Evolutionary conservation across 2,329 filamentous ascomycete species (phyloP).

Genomic region (Fusarium keratoplasticum): DNA sequence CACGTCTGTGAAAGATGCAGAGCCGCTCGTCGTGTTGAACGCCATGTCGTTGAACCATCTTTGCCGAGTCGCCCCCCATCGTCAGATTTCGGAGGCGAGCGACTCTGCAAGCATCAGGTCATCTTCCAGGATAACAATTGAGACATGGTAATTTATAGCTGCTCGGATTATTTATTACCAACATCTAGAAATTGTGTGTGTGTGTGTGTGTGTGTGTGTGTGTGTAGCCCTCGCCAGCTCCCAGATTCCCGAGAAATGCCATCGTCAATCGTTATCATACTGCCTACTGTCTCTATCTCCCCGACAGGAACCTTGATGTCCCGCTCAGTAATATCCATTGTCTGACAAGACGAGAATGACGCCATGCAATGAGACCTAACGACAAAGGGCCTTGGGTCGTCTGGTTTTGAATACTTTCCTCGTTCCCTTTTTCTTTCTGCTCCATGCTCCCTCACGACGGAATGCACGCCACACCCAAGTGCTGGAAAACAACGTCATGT

Average conservation of each 20-base stretch:
- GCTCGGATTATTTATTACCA: not conserved
- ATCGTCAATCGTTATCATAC: not conserved
- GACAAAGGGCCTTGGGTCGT: not conserved
- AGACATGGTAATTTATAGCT: not conserved
- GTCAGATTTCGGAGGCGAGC: not conserved
- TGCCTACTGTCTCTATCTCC: not conserved
- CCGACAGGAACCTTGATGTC: not conserved
- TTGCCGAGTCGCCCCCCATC: not conserved
- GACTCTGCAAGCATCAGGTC: not conserved
- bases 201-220: not conserved
- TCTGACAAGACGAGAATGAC: not conserved
- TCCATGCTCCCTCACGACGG: not conserved
- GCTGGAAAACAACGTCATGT: not conserved
- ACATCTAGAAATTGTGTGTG: not conserved
- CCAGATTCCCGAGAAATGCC: not conserved
- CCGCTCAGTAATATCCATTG: no score
- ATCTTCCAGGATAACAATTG: not conserved
- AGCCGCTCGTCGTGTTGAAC: constrained; percentile 7
- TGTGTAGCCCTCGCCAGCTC: not conserved
- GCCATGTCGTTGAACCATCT: not conserved
- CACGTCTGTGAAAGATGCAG: constrained; percentile 11
- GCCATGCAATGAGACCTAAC: not conserved
- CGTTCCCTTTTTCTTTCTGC: not conserved
- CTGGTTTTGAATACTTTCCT: no score
- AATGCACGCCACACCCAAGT: not conserved